These are phyloP conservation scores for Phytophthora syringae DNA, from an alignment of 352 stramenopile genomes.

Conservation along the genomic window DNA sequence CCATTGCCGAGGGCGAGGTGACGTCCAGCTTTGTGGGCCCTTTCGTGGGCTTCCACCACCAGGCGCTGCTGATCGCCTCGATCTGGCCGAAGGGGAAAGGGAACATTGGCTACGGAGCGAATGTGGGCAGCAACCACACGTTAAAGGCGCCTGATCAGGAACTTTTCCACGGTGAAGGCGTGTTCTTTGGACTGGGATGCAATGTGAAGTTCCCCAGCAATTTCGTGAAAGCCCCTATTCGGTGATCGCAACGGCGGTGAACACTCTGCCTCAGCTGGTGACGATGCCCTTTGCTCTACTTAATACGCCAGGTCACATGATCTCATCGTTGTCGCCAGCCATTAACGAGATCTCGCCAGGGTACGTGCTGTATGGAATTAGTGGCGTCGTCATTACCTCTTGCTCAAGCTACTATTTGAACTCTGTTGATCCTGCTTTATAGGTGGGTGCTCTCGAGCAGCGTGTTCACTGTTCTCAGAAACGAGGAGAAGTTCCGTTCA, in stretches of 20 bases:
- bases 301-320: slow-evolving; percentile 74
- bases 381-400: not conserved
- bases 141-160: slow-evolving; percentile 92
- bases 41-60: slow-evolving; percentile 96
- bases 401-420: not conserved
- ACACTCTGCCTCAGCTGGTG: slow-evolving; percentile 88
- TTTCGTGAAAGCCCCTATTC: slow-evolving; percentile 93
- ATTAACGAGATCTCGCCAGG: slow-evolving; percentile 87
- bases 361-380: slow-evolving; percentile 21
- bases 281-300: slow-evolving; percentile 85
- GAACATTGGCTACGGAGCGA: slow-evolving; percentile 95
- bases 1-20: slow-evolving; percentile 90
- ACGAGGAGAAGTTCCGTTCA: slow-evolving; percentile 89
- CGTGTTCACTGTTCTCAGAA: slow-evolving; percentile 92
- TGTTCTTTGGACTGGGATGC: slow-evolving; percentile 95
- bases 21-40: slow-evolving; percentile 92
- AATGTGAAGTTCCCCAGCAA: slow-evolving; percentile 97
- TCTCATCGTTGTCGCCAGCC: slow-evolving; percentile 80
- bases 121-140: slow-evolving; percentile 98
- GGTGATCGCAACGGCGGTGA: slow-evolving; percentile 94
- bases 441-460: slow-evolving; percentile 92
- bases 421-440: slow-evolving; percentile 6
- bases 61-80: slow-evolving; percentile 92
- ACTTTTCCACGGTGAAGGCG: slow-evolving; percentile 91
- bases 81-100: slow-evolving; percentile 93